A percentile compares a stretch with the other conserved stretches of the same genome.
Conservation (phyloP, 2,329 filamentous ascomycete genomes). For the Aspergillus udagawae region DNA sequence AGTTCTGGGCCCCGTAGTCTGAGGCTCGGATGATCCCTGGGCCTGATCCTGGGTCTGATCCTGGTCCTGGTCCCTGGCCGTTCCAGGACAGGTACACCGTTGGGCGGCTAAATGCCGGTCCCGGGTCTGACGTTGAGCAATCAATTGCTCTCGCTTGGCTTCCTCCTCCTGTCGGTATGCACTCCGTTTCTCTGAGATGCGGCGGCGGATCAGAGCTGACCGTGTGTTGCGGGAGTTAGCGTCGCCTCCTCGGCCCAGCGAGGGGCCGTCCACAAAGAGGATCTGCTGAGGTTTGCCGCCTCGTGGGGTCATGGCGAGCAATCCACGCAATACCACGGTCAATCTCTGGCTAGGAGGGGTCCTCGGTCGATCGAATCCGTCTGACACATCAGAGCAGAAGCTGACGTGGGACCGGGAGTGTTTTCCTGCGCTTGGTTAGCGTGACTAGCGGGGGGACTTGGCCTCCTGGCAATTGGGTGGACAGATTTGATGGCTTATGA, state of each 20-base stretch:
- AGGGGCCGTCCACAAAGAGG: neutral
- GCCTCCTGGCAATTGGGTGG: neutral
- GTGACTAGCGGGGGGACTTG: neutral
- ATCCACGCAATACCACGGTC: too few relatives aligned
- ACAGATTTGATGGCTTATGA: neutral
- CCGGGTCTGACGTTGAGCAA: neutral
- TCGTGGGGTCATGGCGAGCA: neutral
- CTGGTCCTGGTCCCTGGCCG: too few relatives aligned
- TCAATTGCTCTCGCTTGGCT: neutral
- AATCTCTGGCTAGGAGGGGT: too few relatives aligned
- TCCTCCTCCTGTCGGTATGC: neutral
- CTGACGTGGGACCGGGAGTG: neutral
- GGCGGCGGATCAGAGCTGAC: neutral
- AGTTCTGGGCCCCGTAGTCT: too few relatives aligned
- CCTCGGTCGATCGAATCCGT: too few relatives aligned
- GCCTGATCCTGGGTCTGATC: too few relatives aligned
- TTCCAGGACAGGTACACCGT: too few relatives aligned
- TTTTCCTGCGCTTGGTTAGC: neutral
- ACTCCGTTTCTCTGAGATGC: neutral
- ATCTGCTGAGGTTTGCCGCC: neutral
- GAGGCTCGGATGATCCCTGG: too few relatives aligned
- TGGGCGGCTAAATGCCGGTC: neutral
- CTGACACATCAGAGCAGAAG: neutral
- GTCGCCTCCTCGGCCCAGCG: neutral
- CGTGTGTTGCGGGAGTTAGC: neutral